Conservation (phyloP, 2,329 filamentous ascomycete species). For the Colletotrichum sp. region DNA sequence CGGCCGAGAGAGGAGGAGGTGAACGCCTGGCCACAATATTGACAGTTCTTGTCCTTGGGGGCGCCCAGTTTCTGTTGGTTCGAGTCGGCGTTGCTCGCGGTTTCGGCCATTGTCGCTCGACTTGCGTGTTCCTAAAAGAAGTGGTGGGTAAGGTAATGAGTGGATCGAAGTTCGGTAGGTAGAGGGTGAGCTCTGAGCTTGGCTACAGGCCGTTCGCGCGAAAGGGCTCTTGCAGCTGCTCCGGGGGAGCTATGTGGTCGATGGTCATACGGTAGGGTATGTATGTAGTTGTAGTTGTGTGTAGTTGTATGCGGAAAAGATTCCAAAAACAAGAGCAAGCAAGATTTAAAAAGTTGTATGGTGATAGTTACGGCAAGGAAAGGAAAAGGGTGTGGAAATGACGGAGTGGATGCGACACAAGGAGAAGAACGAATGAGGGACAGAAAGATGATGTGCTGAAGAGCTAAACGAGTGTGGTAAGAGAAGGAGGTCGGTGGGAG, state of each 20-base stretch:
- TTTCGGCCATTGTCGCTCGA: constrained; percentile 30
- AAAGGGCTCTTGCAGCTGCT: constrained; percentile 13
- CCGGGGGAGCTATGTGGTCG: constrained; percentile 21
- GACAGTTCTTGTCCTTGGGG: constrained; percentile 85
- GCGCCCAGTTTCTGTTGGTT: constrained; percentile 45
- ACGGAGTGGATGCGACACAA: constrained; percentile 4
- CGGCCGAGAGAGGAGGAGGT: constrained; percentile 93
- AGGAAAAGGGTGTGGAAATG: constrained; percentile 6
- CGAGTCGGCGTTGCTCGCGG: constrained; percentile 37
- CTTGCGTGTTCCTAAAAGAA: background rate
- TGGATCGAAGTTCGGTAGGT: background rate
- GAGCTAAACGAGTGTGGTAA: constrained; percentile 22
- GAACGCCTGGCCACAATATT: constrained; percentile 87
- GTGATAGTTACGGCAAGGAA: background rate
- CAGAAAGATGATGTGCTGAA: constrained; percentile 13
- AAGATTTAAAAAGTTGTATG: background rate
- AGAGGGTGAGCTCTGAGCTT: background rate
- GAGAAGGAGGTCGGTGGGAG: constrained; percentile 19
- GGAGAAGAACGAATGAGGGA: constrained; percentile 5
- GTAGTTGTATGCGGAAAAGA: background rate
- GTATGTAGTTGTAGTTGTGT: background rate
- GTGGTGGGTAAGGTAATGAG: background rate
- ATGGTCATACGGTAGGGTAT: constrained; percentile 12
- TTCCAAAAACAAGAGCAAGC: background rate
- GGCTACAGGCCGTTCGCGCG: background rate